Evolutionary conservation across 495 filamentous ascomycete species (phyloP), one percentile per base, ranked within the genome.

Genomic region (Hyaloscypha finlandica): DNA sequence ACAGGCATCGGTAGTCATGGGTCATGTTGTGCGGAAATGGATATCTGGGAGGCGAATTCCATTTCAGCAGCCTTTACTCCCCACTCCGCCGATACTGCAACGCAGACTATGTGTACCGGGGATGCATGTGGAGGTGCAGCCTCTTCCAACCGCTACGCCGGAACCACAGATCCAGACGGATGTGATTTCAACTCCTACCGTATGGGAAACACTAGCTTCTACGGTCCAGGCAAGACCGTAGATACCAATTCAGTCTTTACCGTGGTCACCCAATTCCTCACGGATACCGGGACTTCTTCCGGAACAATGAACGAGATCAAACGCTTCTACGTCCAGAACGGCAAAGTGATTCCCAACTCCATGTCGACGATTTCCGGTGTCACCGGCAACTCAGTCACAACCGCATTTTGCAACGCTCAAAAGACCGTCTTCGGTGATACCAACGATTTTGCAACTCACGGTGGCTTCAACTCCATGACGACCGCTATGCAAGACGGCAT

Each of bases 141-240:
- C 64, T 48, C 42, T 19, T 4, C 42, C 9, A 48, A 19, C 42
- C 79, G 80, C 63, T 84, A 85, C 53, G 74, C 61, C 16, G 84
- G 83, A 59, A 82, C 85, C 63, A 93, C 90, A 73, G 91, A 93
- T 74, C 86, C 90, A 69, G 88, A 88, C 74, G 89, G 89, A 65
- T 92, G 89, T 72, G 89, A 90, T 71, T 89, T 87, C 82, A 91
- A 91, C 84, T 79, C 84, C 22, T 91, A 84, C 83, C 82, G 84
- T 51, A 77, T 84, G 78, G 88, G 88, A 66, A 77, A 85, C 73
- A 78, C 73, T 42, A 73, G 66, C 62, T 91, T 88, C 82, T 89
- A 83, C 73, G 88, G 86, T 33, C 76, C 78, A 6, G 81, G 81
- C 35, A 74, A 75, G 62, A 86, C 75, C 6, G 81, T 92, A 70